These are phyloP conservation scores for Phytophthora hybrid DNA, from an alignment of 352 stramenopile genomes.

Conservation along the genomic window DNA sequence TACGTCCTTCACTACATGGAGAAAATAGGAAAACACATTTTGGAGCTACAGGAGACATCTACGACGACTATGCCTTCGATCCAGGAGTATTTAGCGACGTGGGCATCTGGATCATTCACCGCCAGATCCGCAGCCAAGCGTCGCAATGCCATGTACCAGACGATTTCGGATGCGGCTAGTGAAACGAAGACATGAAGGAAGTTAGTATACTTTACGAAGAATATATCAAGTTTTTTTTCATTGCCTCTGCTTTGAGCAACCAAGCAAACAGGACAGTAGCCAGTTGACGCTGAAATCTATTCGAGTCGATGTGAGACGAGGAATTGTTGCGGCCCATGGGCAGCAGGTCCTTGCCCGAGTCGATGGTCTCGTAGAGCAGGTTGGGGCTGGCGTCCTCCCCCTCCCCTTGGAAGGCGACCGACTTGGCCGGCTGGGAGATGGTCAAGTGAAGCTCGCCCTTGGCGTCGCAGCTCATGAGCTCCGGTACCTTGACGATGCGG, in stretches of 20 bases:
- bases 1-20: not conserved
- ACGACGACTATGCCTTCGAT: not conserved
- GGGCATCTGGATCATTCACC: not conserved
- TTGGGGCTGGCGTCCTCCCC: conserved; percentile 29
- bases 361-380: conserved; percentile 74
- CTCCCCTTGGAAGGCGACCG: conserved; percentile 16
- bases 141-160: not conserved
- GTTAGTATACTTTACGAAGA: not conserved
- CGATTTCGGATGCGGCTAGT: not conserved
- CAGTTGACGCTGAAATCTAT: no score
- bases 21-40: not conserved
- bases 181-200: not conserved
- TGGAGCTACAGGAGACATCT: not conserved
- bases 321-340: conserved; percentile 60
- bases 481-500: conserved; percentile 49
- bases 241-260: not conserved
- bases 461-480: conserved; percentile 61
- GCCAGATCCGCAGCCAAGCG: not conserved
- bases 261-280: no score
- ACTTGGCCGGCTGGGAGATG: conserved; percentile 42
- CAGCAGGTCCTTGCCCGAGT: conserved; percentile 80
- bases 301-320: no score
- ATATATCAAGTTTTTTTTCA: not conserved
- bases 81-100: not conserved
- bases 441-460: conserved; percentile 62